Base-by-base conservation (phyloP, 2,329 filamentous ascomycete species). In the Paecilomyces dactylethromorphus region DNA sequence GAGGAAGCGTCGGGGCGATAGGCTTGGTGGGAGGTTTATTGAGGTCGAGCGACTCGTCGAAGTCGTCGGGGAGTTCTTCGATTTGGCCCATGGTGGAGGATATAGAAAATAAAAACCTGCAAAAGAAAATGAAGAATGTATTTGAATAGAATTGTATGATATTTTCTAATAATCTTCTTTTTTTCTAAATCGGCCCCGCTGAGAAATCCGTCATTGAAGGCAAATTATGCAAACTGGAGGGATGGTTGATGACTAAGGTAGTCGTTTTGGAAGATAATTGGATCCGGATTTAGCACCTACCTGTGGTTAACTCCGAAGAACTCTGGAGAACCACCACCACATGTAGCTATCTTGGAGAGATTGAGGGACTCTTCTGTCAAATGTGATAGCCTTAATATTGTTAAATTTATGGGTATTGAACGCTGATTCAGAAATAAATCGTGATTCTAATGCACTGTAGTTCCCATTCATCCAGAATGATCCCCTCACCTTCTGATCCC, bases 51-150 rank as follows among this genome's bases (percentile, higher is more conserved):
- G 73, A 74, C 66, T 79, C 77, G 63, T 81, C 76, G 55, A 79
- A 80, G 67, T 80, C 76, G 65, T 81, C 78, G 35, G 79, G 78
- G 32, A 81, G 76, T 65, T 82, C 79, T 68, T 82, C 76, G 39
- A 81, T 71, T 35, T 74, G 72, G 1, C 86, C 86, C 66, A 90
- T 77, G 32, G 53, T 68, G 64, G 21, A 54, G 8, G n/a, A 13
- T 55, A 55, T 33, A 24, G 13, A 39, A 21, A 26, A 45, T 12
- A 26, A 49, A 11, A n/a, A 21, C 5, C 10, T 10, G 26, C 10
- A 2, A 11, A 29, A 52, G 3, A 15, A 24, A 26, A 3, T 26
- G 22, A 13, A 7, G 22, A n/a, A 52, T 29, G 12, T 18, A 45
- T 18, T 8, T 3, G 39, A 15, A 3, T 8, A 8, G n/a, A 45